Evolutionary conservation across 768 basidiomycete genomes (phyloP), one percentile per base, ranked within the genome.

Genomic region (Phaeotremella skinneri): DNA sequence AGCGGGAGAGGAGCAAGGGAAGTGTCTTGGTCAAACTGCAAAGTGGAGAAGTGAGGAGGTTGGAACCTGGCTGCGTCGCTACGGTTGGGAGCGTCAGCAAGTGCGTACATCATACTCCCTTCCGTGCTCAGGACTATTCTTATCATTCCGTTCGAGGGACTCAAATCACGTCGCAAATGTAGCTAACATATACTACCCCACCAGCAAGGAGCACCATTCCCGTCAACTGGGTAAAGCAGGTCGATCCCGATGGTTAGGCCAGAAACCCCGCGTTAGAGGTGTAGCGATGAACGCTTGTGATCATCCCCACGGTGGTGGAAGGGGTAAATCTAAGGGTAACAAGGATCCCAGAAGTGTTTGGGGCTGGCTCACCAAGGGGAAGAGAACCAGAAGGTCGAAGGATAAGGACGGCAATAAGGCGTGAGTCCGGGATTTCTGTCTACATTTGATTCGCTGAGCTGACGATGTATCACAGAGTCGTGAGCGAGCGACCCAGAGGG

Each of bases 261-360:
- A 85, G 72, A 78, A 90, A 65, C 92, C 92, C 0, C 82, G 83
- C 30, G 91, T 94, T 47, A 86, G 92, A 77, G 92, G 92, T 85
- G 86, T 96, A 64, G 92, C 92, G 42, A 94, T 94, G 92, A 97
- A 96, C 78, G 87, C 90, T 85, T 91, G 79, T 42, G 78, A 78
- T 52, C 78, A 78, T 78, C 92, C 94, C 61, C 92, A 96, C 75
- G 93, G 93, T 50, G 68, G 94, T 81, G 94, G 94, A 78, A 88
- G 94, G 79, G 94, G 94, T 67, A 97, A 94, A 78, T 90, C 88
- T 60, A 98, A 99, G 82, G 90, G 90, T 58, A 86, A 93, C 84
- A 94, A 90, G 74, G 87, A 92, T 74, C 91, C 93, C 2, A 86
- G 89, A 26, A 91, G 90, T 11, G 84, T 89, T 53, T 96, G 88